phyloP scores from a whole-genome alignment of 495 filamentous ascomycete genomes.

The Tuber umbilicatum region DNA sequence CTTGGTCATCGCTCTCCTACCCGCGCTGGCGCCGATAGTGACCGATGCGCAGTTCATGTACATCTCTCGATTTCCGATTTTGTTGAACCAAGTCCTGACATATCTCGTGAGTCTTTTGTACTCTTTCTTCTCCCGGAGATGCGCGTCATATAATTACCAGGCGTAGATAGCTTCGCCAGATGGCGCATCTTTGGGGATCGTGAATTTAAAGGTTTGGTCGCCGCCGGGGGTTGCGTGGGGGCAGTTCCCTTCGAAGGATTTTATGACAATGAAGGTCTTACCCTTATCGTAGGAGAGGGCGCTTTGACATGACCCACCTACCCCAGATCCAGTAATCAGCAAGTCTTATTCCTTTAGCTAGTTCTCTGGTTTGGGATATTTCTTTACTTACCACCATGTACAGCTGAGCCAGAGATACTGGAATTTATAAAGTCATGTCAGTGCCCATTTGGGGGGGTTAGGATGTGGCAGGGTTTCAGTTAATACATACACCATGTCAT shows the following conservation, averaged over 20 bases:
- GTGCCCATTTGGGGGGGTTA: conserved; percentile 35
- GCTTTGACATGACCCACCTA: conserved; percentile 61
- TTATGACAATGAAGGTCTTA: conserved; percentile 55
- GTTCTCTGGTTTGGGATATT: neutral
- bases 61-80: conserved; percentile 63
- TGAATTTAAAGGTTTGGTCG: conserved; percentile 47
- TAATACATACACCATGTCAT: conserved; percentile 43
- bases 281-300: conserved; percentile 56
- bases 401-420: conserved; percentile 46
- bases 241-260: conserved; percentile 59
- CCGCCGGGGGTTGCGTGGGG: conserved; percentile 45
- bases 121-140: neutral
- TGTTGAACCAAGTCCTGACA: conserved; percentile 65
- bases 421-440: conserved; percentile 44
- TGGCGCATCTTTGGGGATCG: conserved; percentile 48
- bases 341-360: neutral
- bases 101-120: neutral
- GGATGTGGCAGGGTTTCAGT: conserved; percentile 17
- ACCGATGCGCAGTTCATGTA: conserved; percentile 68
- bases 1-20: conserved; percentile 29
- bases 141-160: conserved; percentile 46
- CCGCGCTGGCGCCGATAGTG: conserved; percentile 47
- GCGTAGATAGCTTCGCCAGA: conserved; percentile 47
- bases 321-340: neutral
- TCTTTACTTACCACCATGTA: conserved; percentile 41